Evolutionary conservation across 148 eudicot species (phyloP).

Genomic region (Rhododendron ferrugineum): DNA sequence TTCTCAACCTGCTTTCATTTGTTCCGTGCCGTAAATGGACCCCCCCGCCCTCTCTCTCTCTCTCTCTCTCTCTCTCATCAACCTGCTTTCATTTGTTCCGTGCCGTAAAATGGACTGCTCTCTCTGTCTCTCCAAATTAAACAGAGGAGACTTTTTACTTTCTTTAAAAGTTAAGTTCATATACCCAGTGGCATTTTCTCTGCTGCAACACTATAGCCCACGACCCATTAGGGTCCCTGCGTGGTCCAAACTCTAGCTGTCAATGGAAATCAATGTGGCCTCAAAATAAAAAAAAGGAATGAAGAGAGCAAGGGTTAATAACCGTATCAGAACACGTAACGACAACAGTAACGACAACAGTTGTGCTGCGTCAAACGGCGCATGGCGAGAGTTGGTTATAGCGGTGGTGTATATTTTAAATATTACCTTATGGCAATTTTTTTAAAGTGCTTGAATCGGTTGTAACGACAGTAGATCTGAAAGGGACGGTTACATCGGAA

Average conservation of each 20-base stretch:
- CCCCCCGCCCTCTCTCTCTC: not conserved
- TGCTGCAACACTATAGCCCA: not conserved
- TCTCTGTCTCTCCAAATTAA: not conserved
- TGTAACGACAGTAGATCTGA: not conserved
- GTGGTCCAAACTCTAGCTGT: not conserved
- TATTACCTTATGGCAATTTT: not conserved
- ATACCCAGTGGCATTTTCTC: not conserved
- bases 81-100: not conserved
- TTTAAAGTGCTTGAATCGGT: not conserved
- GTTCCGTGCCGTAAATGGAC: not conserved
- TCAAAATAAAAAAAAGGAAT: not conserved
- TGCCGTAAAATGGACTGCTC: not conserved
- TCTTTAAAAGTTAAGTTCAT: not conserved
- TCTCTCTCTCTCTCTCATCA: not conserved
- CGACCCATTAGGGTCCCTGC: not conserved
- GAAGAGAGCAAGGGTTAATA: not conserved
- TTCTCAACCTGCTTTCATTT: not conserved
- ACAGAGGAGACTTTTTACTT: not conserved
- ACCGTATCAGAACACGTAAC: not conserved
- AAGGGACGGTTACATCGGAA: not conserved
- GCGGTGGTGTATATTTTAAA: not conserved
- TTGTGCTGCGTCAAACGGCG: not conserved
- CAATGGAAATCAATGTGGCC: not conserved
- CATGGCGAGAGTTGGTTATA: not conserved
- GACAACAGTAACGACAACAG: not conserved